Evolutionary conservation across 106 monocot genomes (phyloP).

Genomic region (Dioscorea alata): DNA sequence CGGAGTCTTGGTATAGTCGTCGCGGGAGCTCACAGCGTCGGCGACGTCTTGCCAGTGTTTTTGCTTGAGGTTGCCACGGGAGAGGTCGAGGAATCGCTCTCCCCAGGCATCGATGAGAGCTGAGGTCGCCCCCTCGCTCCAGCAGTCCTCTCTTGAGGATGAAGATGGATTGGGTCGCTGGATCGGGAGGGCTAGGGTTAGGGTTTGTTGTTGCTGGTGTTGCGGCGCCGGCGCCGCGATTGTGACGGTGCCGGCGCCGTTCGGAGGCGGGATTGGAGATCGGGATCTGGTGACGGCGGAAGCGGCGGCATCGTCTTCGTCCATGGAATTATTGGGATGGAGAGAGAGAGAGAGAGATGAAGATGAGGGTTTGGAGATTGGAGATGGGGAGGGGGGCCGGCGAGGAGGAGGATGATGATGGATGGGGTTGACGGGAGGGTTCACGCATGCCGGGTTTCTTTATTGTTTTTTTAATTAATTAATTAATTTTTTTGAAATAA

Average conservation of each 20-base stretch:
- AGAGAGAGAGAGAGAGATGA: not conserved
- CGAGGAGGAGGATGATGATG: too few relatives aligned
- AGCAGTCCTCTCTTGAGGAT: conserved; percentile 42
- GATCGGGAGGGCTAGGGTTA: conserved; percentile 43
- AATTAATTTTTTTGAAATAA: too few relatives aligned
- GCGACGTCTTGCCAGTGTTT: conserved; percentile 94
- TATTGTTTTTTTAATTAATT: too few relatives aligned
- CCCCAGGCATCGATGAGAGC: conserved; percentile 80
- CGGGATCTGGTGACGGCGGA: not conserved
- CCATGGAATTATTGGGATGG: not conserved
- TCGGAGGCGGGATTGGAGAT: not conserved
- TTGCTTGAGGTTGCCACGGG: conserved; percentile 71
- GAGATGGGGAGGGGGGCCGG: too few relatives aligned
- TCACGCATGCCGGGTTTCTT: too few relatives aligned
- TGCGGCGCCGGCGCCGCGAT: conserved; percentile 6
- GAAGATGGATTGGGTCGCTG: conserved; percentile 15
- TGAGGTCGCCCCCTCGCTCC: conserved; percentile 67
- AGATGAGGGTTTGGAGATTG: too few relatives aligned
- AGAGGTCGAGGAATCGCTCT: conserved; percentile 62
- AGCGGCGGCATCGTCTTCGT: conserved; percentile 12
- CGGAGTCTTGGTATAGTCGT: conserved; percentile 55
- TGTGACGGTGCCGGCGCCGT: not conserved
- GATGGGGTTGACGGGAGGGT: too few relatives aligned
- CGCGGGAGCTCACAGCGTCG: conserved; percentile 63
- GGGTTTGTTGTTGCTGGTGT: conserved; percentile 18